Percentiles rank a stretch among this genome's conserved stretches.
These are phyloP conservation scores for Tricholoma flavovirens DNA, from an alignment of 768 basidiomycete species.

Conservation along the genomic window DNA sequence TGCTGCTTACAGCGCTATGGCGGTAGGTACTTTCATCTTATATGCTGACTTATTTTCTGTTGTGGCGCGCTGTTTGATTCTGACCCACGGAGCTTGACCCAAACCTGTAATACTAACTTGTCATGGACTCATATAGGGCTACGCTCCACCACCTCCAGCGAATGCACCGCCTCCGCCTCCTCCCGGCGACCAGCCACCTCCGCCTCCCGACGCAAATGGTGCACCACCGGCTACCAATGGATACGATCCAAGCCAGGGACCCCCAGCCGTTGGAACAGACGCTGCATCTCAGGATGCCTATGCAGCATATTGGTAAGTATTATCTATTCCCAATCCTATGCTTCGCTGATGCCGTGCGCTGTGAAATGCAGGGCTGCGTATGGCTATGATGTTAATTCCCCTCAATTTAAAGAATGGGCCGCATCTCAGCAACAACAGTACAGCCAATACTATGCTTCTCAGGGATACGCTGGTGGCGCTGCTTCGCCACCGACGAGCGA, in stretches of 20 bases:
- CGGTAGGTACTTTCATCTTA: slow-evolving; percentile 32
- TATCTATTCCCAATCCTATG: not conserved
- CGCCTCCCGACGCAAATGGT: slow-evolving; percentile 31
- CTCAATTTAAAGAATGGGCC: slow-evolving; percentile 78
- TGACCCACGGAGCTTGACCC: not conserved
- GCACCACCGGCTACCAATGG: slow-evolving; percentile 27
- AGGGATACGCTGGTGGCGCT: slow-evolving; percentile 25
- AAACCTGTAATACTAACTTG: slow-evolving; percentile 1
- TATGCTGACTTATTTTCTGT: not conserved
- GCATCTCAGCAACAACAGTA: slow-evolving; percentile 69
- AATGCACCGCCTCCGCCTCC: slow-evolving; percentile 52
- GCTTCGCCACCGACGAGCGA: slow-evolving; percentile 9
- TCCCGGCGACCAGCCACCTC: slow-evolving; percentile 41
- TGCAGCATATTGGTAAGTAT: slow-evolving; percentile 47
- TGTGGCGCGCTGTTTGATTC: not conserved
- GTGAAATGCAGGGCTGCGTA: slow-evolving; percentile 63
- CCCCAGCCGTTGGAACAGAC: slow-evolving; percentile 8
- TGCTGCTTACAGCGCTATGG: slow-evolving; percentile 59
- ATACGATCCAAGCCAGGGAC: slow-evolving; percentile 2
- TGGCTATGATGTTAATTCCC: slow-evolving; percentile 80
- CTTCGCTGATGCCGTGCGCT: not conserved
- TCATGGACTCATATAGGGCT: slow-evolving; percentile 25
- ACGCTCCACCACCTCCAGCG: slow-evolving; percentile 45
- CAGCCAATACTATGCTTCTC: slow-evolving; percentile 61
- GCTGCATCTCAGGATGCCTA: slow-evolving; percentile 38